phyloP scores from a whole-genome alignment of 2,329 filamentous ascomycete species.

The Anthostomella pinea region DNA sequence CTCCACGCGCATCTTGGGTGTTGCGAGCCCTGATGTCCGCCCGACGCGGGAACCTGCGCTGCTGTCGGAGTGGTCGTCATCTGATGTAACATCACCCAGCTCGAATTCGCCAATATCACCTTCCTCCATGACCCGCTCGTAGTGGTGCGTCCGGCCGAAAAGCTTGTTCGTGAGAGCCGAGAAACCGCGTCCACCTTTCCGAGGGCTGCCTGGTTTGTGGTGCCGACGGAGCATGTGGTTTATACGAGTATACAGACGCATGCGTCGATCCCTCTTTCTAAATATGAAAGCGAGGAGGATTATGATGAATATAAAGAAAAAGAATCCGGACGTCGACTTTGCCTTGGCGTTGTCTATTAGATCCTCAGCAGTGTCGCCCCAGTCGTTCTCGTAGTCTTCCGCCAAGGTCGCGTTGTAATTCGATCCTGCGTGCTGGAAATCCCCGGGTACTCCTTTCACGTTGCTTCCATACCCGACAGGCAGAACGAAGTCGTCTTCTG shows the following conservation, averaged over 20 bases:
- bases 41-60: conserved; percentile 52
- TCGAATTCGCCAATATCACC: conserved; percentile 76
- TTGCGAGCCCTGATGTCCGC: conserved; percentile 64
- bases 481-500: conserved; percentile 53
- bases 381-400: conserved; percentile 49
- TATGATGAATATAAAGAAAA: conserved; percentile 75
- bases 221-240: conserved; percentile 40
- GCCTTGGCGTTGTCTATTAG: conserved; percentile 66
- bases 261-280: conserved; percentile 73
- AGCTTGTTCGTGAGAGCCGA: conserved; percentile 58
- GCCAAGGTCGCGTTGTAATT: conserved; percentile 36
- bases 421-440: conserved; percentile 82
- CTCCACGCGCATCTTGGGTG: conserved; percentile 57
- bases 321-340: conserved; percentile 67
- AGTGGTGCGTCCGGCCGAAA: conserved; percentile 60
- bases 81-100: conserved; percentile 63
- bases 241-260: conserved; percentile 56
- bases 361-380: conserved; percentile 50
- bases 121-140: conserved; percentile 84
- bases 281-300: conserved; percentile 69
- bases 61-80: conserved; percentile 62
- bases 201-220: conserved; percentile 44
- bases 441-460: conserved; percentile 59
- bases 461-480: conserved; percentile 96
- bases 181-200: conserved; percentile 46